Base-by-base conservation (phyloP, 2,329 filamentous ascomycete species). In the Aspergillus novofumigatus region DNA sequence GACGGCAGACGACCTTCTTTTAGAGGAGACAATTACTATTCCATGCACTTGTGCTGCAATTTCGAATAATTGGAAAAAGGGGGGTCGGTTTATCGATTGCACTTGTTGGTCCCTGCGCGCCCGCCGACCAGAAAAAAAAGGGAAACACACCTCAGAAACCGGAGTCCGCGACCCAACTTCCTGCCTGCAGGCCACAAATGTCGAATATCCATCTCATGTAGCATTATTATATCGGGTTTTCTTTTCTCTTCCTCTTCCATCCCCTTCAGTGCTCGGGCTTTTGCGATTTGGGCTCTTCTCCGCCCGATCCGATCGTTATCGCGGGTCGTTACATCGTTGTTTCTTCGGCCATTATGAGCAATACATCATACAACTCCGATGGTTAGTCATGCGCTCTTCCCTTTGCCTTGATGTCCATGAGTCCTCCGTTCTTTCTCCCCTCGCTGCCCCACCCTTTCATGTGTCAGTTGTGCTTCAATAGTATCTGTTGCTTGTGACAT, bases 331-430 rank as follows among this genome's bases (percentile, higher is more conserved):
- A 59, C 55, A 49, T 59, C 56, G 55, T 60, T 59, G 49, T 52
- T 54, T 56, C 53, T 51, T 58, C 60, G 63, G 54, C 57, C 64
- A 63, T 45, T 65, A 75, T 73, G 69, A 71, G 72, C 63, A 67
- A 67, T 60, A 63, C 67, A 62, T 67, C 67, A 60, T 69, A 68
- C 59, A 68, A 69, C 61, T 62, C 68, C 57, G 71, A 75, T 74
- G 73, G 73, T 75, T 60, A 74, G 73, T 75, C 53, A 59, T 54
- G 56, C 53, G 56, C 53, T 59, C 59, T 59, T 56, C 54, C 55
- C 63, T 56, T 57, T 47, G 14, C 50, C 42, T 57, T 51, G 32
- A 45, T 35, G 26, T 52, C 55, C 57, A 62, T 67, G 59, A 63
- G 62, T 58, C 48, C 55, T 61, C 17, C 26, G 49, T 41, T 17